phyloP scores from a whole-genome alignment of 177 flowering plant species.

The Vitis hybrid region DNA sequence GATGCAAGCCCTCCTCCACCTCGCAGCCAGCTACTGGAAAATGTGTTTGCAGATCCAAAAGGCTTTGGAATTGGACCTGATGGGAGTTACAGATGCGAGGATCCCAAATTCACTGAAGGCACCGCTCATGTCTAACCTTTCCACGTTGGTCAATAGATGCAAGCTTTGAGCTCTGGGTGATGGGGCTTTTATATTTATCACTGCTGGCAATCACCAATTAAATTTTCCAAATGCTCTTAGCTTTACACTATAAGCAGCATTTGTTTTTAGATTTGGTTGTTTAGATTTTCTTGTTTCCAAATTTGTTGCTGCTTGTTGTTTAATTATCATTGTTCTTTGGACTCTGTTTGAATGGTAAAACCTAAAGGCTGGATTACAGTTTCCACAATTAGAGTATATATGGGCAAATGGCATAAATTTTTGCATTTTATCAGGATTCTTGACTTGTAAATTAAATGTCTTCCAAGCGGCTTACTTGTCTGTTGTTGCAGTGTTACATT shows the following conservation, averaged over 20 bases:
- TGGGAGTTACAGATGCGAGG: conserved; percentile 93
- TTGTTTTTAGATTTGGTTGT: background rate
- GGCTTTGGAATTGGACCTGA: conserved; percentile 98
- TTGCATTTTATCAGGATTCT: no score
- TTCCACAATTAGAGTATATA: no score
- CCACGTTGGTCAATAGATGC: background rate
- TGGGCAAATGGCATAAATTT: no score
- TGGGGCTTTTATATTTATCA: conserved; percentile 1
- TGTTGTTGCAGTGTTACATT: no score
- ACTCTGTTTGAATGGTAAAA: conserved; percentile 1
- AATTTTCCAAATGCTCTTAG: conserved; percentile 5
- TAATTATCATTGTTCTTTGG: background rate
- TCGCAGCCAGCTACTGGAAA: conserved; percentile 77
- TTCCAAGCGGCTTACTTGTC: no score
- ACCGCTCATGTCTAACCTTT: conserved; percentile 76
- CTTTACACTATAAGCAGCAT: conserved; percentile 7
- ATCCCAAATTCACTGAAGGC: conserved; percentile 92
- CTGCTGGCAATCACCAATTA: conserved; percentile 7
- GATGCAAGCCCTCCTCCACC: conserved; percentile 74
- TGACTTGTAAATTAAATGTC: no score
- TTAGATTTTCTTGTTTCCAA: conserved; percentile 2
- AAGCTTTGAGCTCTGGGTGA: background rate
- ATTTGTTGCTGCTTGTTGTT: background rate
- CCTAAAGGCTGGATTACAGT: background rate
- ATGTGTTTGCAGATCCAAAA: conserved; percentile 86